These are phyloP conservation scores for Oehlia diaphana DNA, from an alignment of 192 early-diverging fungal species.

Conservation along the genomic window DNA sequence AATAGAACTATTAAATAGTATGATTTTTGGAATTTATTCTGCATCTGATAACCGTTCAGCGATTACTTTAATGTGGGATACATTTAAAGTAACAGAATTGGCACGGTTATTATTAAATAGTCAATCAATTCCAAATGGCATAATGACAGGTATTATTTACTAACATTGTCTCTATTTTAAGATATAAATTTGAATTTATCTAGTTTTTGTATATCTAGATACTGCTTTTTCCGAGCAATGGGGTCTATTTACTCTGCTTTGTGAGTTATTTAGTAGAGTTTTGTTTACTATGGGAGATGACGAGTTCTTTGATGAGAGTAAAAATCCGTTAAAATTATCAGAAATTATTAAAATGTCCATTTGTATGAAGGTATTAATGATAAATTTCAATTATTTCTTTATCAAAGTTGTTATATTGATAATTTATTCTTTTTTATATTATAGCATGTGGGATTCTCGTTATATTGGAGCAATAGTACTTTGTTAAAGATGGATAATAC, in stretches of 20 bases:
- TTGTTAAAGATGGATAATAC: constrained; percentile 39
- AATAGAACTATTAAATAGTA: constrained; percentile 48
- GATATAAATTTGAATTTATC: constrained; percentile 17
- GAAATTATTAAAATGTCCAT: constrained; percentile 56
- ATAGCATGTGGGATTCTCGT: constrained; percentile 70
- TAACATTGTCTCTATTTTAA: constrained; percentile 37
- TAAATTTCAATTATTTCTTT: neutral
- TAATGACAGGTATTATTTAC: constrained; percentile 34
- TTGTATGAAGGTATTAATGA: constrained; percentile 50
- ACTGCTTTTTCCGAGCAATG: constrained; percentile 47
- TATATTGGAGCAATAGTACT: constrained; percentile 66
- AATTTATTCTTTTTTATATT: neutral
- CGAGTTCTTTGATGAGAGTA: constrained; percentile 70
- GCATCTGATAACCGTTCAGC: neutral
- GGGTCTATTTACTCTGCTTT: constrained; percentile 64
- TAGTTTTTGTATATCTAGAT: constrained; percentile 39
- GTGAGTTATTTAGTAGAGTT: constrained; percentile 71
- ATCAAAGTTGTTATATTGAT: neutral
- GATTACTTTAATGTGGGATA: constrained; percentile 7
- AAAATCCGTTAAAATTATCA: constrained; percentile 50
- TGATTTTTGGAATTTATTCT: constrained; percentile 37
- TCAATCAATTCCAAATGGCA: constrained; percentile 22
- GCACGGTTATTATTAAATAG: constrained; percentile 14
- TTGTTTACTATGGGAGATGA: constrained; percentile 84
- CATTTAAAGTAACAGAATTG: constrained; percentile 6